Base-by-base conservation (phyloP, 345 rosid species). In the Gossypium herbaceum region DNA sequence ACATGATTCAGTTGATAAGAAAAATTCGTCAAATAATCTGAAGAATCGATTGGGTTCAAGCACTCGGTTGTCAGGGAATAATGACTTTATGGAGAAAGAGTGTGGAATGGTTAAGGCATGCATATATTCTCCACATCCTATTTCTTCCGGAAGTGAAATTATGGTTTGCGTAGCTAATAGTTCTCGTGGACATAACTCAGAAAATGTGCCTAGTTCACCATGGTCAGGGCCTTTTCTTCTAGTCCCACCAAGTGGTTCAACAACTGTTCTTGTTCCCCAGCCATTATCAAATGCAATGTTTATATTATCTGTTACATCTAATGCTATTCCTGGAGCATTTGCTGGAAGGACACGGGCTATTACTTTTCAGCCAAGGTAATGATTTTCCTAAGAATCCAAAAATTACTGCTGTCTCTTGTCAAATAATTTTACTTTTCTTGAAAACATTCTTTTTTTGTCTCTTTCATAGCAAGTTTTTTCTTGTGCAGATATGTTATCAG, bases 181-280 rank as follows among this genome's bases (percentile, higher is more conserved):
- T 80, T 65, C 78, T 52, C 86, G 85, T 75, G 88, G 83, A 73
- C 75, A 39, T 81, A 82, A 71, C 65, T 80, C 75, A 71, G 86
- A 79, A 82, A 80, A 73, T 68, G 60, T 75, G 76, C 74, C 85
- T 20, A 74, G 78, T 77, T 79, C 82, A 70, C 72, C 83, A 78
- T 94, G 95, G 95, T 94, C 97, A 67, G 82, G 72, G 51, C 89
- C 95, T 51, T 94, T 94, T 85, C 88, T 86, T 73, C 91, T 94
- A 76, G 84, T 84, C 77, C 93, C 92, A 66, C 86, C 93, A 54
- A 89, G 93, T 84, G 97, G 98, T 75, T 92, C 97, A 76, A 85
- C 79, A 45, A 89, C 82, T 85, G 87, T 94, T 63, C 84, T 89
- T 83, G 85, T 94, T 76, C 98, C 92, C 27, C 86, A 85, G 78